These are phyloP conservation scores for Ogataea parapolymorpha DNA, from an alignment of 805 yeast species.

Conservation along the genomic window DNA sequence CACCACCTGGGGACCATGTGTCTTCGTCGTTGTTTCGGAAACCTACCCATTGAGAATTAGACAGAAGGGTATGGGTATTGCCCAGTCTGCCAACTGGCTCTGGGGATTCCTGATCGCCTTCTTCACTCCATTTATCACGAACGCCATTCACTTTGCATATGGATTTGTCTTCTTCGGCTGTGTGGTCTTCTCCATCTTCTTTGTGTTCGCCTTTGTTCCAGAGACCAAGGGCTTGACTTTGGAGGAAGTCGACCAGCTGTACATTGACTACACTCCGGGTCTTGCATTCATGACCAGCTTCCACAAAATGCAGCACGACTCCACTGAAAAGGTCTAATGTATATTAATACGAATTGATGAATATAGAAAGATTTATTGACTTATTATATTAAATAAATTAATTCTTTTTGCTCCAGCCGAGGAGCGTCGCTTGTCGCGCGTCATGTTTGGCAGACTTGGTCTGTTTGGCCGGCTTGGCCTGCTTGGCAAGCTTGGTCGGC, in stretches of 20 bases:
- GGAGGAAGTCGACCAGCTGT: slow-evolving; percentile 55
- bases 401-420: slow-evolving; percentile 4
- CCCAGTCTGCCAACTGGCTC: slow-evolving; percentile 64
- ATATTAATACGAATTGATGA: slow-evolving; percentile 4
- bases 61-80: slow-evolving; percentile 60
- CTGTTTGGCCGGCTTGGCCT: too few species aligned
- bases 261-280: slow-evolving; percentile 36
- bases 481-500: too few species aligned
- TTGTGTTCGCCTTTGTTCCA: slow-evolving; percentile 49
- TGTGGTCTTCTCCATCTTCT: slow-evolving; percentile 49
- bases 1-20: slow-evolving; percentile 73
- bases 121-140: slow-evolving; percentile 55
- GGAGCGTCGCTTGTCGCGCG: slow-evolving; percentile 2
- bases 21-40: slow-evolving; percentile 64
- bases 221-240: slow-evolving; percentile 56
- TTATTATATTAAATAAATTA: not conserved
- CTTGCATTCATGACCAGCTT: slow-evolving; percentile 18
- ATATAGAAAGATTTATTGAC: not conserved
- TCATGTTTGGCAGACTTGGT: not conserved
- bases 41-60: slow-evolving; percentile 65
- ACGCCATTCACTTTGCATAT: slow-evolving; percentile 52
- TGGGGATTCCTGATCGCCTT: slow-evolving; percentile 57
- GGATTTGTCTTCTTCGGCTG: slow-evolving; percentile 59
- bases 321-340: slow-evolving; percentile 1
- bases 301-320: slow-evolving; percentile 21